phyloP scores from a whole-genome alignment of 1,284 basidiomycete genomes.

The Tilletia setariae region DNA sequence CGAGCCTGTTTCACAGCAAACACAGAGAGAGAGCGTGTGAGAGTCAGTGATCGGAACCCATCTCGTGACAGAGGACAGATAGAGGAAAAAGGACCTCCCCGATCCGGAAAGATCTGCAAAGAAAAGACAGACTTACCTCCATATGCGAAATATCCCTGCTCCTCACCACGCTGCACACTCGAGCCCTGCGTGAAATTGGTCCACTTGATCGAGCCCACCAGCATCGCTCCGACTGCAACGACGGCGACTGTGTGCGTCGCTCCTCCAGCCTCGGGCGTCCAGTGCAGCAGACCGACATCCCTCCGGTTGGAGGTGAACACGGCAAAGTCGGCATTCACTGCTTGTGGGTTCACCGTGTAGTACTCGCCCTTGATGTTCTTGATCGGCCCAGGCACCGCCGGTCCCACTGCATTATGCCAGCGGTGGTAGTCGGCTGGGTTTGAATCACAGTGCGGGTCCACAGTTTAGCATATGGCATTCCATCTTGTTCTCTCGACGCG shows the following conservation, averaged over 20 bases:
- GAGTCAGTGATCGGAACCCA: too few species aligned
- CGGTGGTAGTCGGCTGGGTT: constrained; percentile 32
- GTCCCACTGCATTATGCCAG: constrained; percentile 57
- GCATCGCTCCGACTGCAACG: constrained; percentile 28
- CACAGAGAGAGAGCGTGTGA: not conserved
- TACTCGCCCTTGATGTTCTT: constrained; percentile 22
- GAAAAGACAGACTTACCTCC: constrained; percentile 14
- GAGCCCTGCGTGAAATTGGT: constrained; percentile 5
- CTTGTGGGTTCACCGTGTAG: constrained; percentile 37
- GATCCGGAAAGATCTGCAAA: too few species aligned
- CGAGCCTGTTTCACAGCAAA: constrained; percentile 11
- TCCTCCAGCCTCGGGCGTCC: constrained; percentile 23
- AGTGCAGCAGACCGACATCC: constrained; percentile 34
- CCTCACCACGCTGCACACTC: constrained; percentile 22
- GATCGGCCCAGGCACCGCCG: constrained; percentile 16
- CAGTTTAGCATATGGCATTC: too few species aligned
- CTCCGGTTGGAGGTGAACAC: constrained; percentile 44
- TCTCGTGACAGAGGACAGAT: too few species aligned
- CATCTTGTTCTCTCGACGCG: too few species aligned
- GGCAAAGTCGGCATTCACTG: constrained; percentile 44
- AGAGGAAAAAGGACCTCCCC: too few species aligned
- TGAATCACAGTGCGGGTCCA: too few species aligned
- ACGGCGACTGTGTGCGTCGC: constrained; percentile 18
- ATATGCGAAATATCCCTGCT: constrained; percentile 27
- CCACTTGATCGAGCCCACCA: constrained; percentile 27